Evolutionary conservation across 352 stramenopile species (phyloP), one percentile per base, ranked within the genome.

Genomic region (Globisporangium spiculum): DNA sequence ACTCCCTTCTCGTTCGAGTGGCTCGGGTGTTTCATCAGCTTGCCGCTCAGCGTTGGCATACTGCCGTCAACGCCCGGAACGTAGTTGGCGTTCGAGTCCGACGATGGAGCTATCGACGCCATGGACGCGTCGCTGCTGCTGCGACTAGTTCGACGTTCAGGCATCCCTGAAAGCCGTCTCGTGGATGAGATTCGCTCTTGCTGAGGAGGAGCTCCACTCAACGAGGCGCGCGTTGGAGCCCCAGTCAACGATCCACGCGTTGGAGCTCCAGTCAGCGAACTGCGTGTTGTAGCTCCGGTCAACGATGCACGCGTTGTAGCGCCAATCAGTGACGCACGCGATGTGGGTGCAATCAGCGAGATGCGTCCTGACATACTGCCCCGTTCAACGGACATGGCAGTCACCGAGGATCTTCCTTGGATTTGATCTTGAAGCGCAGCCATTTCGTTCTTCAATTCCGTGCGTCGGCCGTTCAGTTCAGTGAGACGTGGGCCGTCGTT

Each of bases 1-100:
- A 91, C 56, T 0, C 87, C 76, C 65, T 83, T 89, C 67, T 94
- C 87, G 52, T 94, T 93, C 44, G 82, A 92, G 60, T 92, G 80
- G 41, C 80, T 91, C 4, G 87, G 80, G 60, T 93, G 84, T 60
- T 94, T 94, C 63, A 87, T 84, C 52, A 94, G 68, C 46, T 82
- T 69, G 2, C 87, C 87, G 46, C 72, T 79, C 60, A 84, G 79
- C 3, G 60, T 68, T 24, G 84, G 86, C 67, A 90, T 66, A 26
- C 63, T 69, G n/a, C 65, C 68, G 22, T 74, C 65, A 26, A 41
- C 30, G 7, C 24, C 56, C 1, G 65, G 52, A 1, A 65, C 48
- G 22, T 83, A 73, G 60, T 87, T 88, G 12, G 64, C 48, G 44
- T 44, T 77, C 18, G 76, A 91, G 48, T 92, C 78, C 1, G 83